Evolutionary conservation across 2,329 filamentous ascomycete species (phyloP), one percentile per base, ranked within the genome.

Genomic region (Neonectria sp.): DNA sequence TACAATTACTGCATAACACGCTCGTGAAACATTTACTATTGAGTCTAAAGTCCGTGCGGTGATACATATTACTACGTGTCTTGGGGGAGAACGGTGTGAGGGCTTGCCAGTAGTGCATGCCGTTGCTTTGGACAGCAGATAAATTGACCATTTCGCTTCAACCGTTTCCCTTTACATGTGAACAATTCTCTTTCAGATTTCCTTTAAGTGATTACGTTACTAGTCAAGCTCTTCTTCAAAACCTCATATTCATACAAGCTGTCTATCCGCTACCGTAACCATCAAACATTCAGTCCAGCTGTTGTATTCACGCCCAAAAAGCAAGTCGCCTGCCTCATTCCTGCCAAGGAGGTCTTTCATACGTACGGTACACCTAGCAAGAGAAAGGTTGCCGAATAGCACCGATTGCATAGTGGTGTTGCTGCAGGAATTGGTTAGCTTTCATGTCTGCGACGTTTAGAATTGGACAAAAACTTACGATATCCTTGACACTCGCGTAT

Each of bases 401-500:
- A n/a, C 40, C 40, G 4, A 45, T 45, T 24, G 40, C n/a, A 12
- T 45, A 45, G n/a, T 45, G 40, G 40, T 45, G n/a, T 45, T 45
- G 40, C 40, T 45, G n/a, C n/a, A 12, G 6, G 6, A 45, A 45
- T 45, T 24, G n/a, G 40, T 45, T 3, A 45, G 40, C 24, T 45
- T n/a, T 24, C n/a, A 24, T 45, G 3, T 45, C 7, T 12, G 9
- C 8, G n/a, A 45, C 9, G 6, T 8, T 40, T 12, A 21, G 6
- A 15, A 55, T 25, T 25, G 9, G 33, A 11, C 31, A 15, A 33
- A n/a, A n/a, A 65, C 63, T 46, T 52, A 65, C 63, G 45, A 65
- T 60, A 27, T 65, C 57, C 33, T 60, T 57, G 37, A 65, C 53
- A 29, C 63, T 65, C 37, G 64, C 64, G n/a, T 62, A 67, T 12